Evolutionary conservation across 768 basidiomycete species (phyloP), one percentile per base, ranked within the genome.

Genomic region (Hypholoma sublateritium): DNA sequence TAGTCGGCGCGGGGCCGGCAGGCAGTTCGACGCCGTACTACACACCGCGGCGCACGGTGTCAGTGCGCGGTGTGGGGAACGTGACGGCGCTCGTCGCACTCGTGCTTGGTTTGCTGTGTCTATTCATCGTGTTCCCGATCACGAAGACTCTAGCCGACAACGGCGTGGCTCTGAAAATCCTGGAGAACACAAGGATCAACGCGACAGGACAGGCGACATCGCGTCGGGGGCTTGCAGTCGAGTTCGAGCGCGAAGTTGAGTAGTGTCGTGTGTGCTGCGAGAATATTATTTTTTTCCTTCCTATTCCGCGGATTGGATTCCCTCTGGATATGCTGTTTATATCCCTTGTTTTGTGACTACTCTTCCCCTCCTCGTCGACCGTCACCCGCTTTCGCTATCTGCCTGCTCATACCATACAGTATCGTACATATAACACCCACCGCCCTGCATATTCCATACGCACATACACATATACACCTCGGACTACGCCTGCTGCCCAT

Each of bases 91-190:
- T 96, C 36, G 11, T 87, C 28, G 5, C 87, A 17, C 76, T 95
- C 59, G 69, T 89, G 19, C 21, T 67, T 9, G 79, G 74, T 1
- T 70, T 95, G 53, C 68, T 95, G 53, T 68, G 68, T 19, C 75
- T 96, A 3, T 96, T 95, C 68, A 83, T 90, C 49, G 80, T 83
- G 24, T 94, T 89, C 65, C 94, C 94, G 0, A 78, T 94, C n/a
- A 63, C 70, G 35, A 62, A 60, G 28, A 81, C 77, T 44, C 77
- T 77, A 61, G 64, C 62, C 7, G 67, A 77, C 56, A 68, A 77
- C 53, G 65, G 69, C 0, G 66, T 69, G 22, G 74, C 70, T 34
- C 55, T 60, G 53, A 66, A 79, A 36, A 86, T 86, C 54, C 77
- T 81, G 35, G 77, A 80, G 13, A 89, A 87, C 57, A 80, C 80